phyloP scores from a whole-genome alignment of 768 basidiomycete genomes.

The Lactarius sp. region DNA sequence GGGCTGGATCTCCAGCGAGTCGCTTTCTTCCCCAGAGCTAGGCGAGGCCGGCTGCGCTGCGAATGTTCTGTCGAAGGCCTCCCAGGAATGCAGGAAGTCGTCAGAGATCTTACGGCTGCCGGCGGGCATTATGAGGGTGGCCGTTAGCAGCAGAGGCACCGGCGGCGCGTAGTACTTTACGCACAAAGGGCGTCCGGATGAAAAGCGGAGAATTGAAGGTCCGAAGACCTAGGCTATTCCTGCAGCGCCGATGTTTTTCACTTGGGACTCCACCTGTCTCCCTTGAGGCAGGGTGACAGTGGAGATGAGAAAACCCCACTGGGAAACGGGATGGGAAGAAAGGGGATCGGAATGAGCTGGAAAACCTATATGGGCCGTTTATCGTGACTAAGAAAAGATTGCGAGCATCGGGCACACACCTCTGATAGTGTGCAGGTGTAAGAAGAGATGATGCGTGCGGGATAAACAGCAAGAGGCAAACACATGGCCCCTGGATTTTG shows the following conservation, averaged over 20 bases:
- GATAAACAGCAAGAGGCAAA: constrained; percentile 20
- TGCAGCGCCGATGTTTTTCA: constrained; percentile 17
- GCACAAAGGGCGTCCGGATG: constrained; percentile 25
- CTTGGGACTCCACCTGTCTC: constrained; percentile 20
- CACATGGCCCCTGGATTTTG: constrained; percentile 21
- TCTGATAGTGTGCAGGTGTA: constrained; percentile 17
- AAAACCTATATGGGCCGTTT: constrained; percentile 4
- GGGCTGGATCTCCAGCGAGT: constrained; percentile 9
- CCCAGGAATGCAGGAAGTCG: constrained; percentile 26
- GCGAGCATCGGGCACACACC: constrained; percentile 10
- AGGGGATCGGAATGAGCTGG: constrained; percentile 18
- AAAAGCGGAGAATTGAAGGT: constrained; percentile 26
- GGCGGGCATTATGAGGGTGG: constrained; percentile 23
- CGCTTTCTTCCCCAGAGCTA: constrained; percentile 16
- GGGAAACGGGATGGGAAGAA: constrained; percentile 10
- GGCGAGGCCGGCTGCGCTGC: constrained; percentile 23
- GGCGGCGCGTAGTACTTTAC: constrained; percentile 22
- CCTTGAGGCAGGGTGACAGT: constrained; percentile 23
- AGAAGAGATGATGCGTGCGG: constrained; percentile 17
- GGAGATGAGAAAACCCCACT: constrained; percentile 13
- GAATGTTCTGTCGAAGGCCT: constrained; percentile 26
- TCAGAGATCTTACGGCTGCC: constrained; percentile 18
- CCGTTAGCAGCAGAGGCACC: constrained; percentile 23
- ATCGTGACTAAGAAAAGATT: constrained; percentile 18
- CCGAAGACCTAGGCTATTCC: constrained; percentile 22